Evolutionary conservation across 768 basidiomycete species (phyloP).

Genomic region (Boletus vermiculosoides): DNA sequence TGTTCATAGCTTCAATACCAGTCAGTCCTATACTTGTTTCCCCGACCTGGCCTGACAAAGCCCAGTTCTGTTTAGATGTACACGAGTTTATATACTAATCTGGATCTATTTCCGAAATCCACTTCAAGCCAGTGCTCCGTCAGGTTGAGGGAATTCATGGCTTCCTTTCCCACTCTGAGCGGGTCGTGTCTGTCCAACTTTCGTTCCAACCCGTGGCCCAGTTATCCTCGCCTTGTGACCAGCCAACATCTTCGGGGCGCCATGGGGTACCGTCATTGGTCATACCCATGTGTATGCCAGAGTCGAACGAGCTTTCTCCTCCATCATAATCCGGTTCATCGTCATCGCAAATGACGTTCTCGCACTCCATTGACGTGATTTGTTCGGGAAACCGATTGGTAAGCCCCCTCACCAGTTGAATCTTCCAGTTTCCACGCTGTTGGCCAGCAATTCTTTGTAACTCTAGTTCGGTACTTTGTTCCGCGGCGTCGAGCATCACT

Average conservation of each 20-base stretch:
- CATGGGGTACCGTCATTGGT: conserved; percentile 3
- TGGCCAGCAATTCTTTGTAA: conserved; percentile 20
- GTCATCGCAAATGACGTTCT: conserved; percentile 19
- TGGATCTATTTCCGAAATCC: conserved; percentile 1
- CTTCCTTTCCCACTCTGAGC: conserved; percentile 1
- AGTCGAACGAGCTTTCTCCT: conserved; percentile 28
- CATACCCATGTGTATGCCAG: conserved; percentile 23
- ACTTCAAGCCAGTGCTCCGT: not conserved
- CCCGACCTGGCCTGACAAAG: conserved; percentile 1
- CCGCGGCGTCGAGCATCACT: conserved; percentile 25
- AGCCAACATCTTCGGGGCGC: conserved; percentile 9
- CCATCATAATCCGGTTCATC: conserved; percentile 19
- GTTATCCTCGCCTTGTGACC: conserved; percentile 13
- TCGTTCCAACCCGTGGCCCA: conserved; percentile 8
- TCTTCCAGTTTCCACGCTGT: conserved; percentile 29
- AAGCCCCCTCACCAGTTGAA: conserved; percentile 28
- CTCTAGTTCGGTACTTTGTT: conserved; percentile 25
- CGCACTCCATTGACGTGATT: conserved; percentile 7
- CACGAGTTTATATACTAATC: conserved; percentile 26
- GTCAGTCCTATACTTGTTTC: conserved; percentile 13
- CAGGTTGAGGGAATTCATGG: not conserved
- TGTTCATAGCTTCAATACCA: conserved; percentile 19
- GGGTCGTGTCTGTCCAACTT: not conserved
- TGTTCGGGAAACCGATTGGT: conserved; percentile 5
- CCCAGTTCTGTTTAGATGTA: conserved; percentile 22